These are phyloP conservation scores for Phellopilus nigrolimitatus DNA, from an alignment of 1,284 basidiomycete genomes.

Conservation along the genomic window DNA sequence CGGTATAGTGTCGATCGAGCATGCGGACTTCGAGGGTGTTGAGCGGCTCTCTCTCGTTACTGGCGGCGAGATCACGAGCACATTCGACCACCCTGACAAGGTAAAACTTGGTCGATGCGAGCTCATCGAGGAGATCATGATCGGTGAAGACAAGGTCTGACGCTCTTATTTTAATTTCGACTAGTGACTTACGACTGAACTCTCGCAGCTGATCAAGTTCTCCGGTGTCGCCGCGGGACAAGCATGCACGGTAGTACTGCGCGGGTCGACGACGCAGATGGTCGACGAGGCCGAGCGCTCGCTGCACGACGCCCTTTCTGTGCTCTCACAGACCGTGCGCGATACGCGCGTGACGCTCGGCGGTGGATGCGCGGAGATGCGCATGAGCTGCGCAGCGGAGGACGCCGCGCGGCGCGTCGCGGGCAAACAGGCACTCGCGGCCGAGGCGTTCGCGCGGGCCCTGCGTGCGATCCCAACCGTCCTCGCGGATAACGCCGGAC, in stretches of 20 bases:
- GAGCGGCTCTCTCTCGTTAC: conserved; percentile 95
- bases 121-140: conserved; percentile 97
- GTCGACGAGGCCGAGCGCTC: conserved; percentile 98
- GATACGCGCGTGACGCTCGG: conserved; percentile 94
- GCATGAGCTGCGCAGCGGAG: conserved; percentile 94
- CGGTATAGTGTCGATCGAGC: conserved; percentile 96
- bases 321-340: conserved; percentile 96
- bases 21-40: conserved; percentile 99
- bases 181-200: background rate
- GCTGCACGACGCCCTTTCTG: conserved; percentile 94
- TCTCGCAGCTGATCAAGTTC: conserved; percentile 89
- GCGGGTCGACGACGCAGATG: conserved; percentile 98
- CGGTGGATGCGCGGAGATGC: conserved; percentile 97
- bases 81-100: conserved; percentile 91
- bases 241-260: conserved; percentile 98
- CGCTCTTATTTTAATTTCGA: conserved; percentile 3
- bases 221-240: conserved; percentile 97
- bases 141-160: conserved; percentile 94
- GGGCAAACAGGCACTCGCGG: conserved; percentile 95
- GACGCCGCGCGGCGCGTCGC: conserved; percentile 80
- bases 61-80: conserved; percentile 95
- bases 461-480: conserved; percentile 95
- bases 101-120: conserved; percentile 95
- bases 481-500: conserved; percentile 96
- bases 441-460: conserved; percentile 87